These are phyloP conservation scores for Roridomyces roridus DNA, from an alignment of 768 basidiomycete species.

Conservation along the genomic window DNA sequence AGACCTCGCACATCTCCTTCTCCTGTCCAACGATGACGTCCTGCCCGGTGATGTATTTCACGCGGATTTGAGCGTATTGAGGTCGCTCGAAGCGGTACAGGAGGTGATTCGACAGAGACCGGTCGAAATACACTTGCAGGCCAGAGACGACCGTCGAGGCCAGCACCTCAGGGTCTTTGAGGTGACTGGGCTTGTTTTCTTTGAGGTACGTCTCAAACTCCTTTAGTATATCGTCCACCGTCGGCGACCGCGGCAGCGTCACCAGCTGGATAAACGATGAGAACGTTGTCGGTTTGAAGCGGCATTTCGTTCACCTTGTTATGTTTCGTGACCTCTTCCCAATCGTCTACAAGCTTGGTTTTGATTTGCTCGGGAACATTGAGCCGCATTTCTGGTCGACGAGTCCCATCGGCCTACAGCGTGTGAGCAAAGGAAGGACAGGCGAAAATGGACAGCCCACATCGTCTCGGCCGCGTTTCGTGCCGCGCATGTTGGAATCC, in stretches of 20 bases:
- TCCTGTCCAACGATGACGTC: conserved; percentile 72
- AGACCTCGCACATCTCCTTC: conserved; percentile 87
- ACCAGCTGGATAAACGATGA: conserved; percentile 66
- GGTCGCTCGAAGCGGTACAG: conserved; percentile 95
- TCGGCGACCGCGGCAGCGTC: conserved; percentile 79
- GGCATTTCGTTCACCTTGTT: conserved; percentile 63
- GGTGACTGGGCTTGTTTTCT: conserved; percentile 51
- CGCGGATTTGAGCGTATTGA: conserved; percentile 85
- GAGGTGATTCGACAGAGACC: conserved; percentile 86
- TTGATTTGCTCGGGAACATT: conserved; percentile 91
- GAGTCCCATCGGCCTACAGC: conserved; percentile 62
- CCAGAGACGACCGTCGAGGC: conserved; percentile 86
- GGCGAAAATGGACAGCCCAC: conserved; percentile 41
- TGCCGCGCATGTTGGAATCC: conserved; percentile 63
- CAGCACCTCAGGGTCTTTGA: conserved; percentile 73
- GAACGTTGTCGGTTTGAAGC: not conserved
- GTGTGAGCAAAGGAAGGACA: not conserved
- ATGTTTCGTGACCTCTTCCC: conserved; percentile 97
- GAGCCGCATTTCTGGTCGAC: conserved; percentile 89
- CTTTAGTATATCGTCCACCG: conserved; percentile 75
- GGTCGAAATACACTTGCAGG: conserved; percentile 91
- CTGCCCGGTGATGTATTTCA: conserved; percentile 73
- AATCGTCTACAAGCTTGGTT: conserved; percentile 91
- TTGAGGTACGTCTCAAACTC: conserved; percentile 76
- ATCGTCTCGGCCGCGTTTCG: conserved; percentile 79